phyloP scores from a whole-genome alignment of 2,329 filamentous ascomycete species.

The Ophiosphaerella narmari region DNA sequence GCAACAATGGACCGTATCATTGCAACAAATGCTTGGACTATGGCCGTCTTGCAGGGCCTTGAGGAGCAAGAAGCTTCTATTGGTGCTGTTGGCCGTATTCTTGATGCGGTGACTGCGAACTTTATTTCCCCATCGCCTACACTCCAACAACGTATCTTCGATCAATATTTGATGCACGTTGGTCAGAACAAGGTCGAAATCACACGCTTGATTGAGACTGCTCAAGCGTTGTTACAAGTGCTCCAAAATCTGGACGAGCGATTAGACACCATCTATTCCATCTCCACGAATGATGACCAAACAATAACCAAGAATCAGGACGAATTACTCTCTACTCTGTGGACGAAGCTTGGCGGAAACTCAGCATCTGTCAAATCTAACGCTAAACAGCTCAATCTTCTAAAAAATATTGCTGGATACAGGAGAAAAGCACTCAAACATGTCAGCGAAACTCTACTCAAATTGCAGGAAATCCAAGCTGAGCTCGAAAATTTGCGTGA shows the following conservation, averaged over 20 bases:
- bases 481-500: slow-evolving; percentile 74
- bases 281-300: slow-evolving; percentile 67
- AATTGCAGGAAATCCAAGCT: slow-evolving; percentile 73
- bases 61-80: slow-evolving; percentile 47
- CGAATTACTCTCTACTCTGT: slow-evolving; percentile 70
- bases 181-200: slow-evolving; percentile 72
- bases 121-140: slow-evolving; percentile 53
- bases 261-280: slow-evolving; percentile 70
- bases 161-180: slow-evolving; percentile 77
- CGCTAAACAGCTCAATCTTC: slow-evolving; percentile 65
- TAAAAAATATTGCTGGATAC: slow-evolving; percentile 69
- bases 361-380: slow-evolving; percentile 63
- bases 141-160: slow-evolving; percentile 60
- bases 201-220: slow-evolving; percentile 68
- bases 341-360: slow-evolving; percentile 77
- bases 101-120: slow-evolving; percentile 58
- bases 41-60: slow-evolving; percentile 69
- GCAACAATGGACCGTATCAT: slow-evolving; percentile 75
- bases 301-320: slow-evolving; percentile 64
- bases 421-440: slow-evolving; percentile 68
- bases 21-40: slow-evolving; percentile 75
- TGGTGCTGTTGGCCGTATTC: slow-evolving; percentile 49
- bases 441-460: slow-evolving; percentile 71
- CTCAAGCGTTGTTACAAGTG: slow-evolving; percentile 67
- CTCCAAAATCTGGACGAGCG: slow-evolving; percentile 72